Base-by-base conservation (phyloP, 2,329 filamentous ascomycete genomes). In the Dichotomopilus funicola region DNA sequence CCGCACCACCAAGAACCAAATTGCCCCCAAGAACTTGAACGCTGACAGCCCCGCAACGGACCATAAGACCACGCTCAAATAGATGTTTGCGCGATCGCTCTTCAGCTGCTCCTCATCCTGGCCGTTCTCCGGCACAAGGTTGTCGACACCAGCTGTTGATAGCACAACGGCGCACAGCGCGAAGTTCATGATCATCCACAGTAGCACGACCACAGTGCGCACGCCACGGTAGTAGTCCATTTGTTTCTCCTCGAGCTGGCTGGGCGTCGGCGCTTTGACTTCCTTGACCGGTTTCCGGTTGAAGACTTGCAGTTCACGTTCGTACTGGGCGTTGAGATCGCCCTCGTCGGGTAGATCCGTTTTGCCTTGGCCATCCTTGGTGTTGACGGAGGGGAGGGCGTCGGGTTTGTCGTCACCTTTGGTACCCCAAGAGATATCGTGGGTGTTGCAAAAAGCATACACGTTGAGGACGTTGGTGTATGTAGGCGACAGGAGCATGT, bases 381-480 rank as follows among this genome's bases (percentile, higher is more conserved):
- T 87, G 64, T 86, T 91, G 64, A 94, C 92, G 0, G 86, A 89
- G 1, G 90, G 89, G 52, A 96, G 82, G 67, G 92, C 91, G 65
- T 95, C 91, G 6, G 92, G 81, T 72, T 96, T 96, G 74, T 96
- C 92, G 70, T 97, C 94, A 65, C 94, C 94, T 73, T 97, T 99
- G 43, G 94, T 99, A 67, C 91, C 91, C 91, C 91, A 96, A 3
- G 91, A 95, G 62, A 96, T 94, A 68, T 96, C 91, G 78, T 96
- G 91, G 33, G 91, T 96, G 73, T 96, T 96, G 75, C 91, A 97
- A 74, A 99, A 99, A 59, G 92, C 92, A 73, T 97, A 99, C 55
- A 99, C 94, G 77, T 97, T 99, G 66, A 99, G 85, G 57, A 97
- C 91, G 73, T 97, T 99, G 76, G 95, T 95, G 74, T 96, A 99